Conservation (phyloP, 2,329 filamentous ascomycete genomes). For the Monosporascus sp. region DNA sequence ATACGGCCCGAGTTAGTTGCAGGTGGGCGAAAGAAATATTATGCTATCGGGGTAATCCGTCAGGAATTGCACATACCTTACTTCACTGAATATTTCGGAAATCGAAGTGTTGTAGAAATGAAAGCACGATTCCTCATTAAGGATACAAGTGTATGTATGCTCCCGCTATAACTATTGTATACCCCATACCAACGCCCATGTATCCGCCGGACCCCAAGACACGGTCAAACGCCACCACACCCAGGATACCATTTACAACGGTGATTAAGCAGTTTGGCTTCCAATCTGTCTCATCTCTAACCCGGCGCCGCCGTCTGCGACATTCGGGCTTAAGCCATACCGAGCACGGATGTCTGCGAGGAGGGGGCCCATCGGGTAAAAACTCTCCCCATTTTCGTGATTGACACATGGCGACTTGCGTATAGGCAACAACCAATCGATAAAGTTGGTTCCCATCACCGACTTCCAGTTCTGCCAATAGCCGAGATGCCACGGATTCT, state of each 20-base stretch:
- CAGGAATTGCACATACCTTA: too few species aligned
- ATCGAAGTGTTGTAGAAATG: background rate
- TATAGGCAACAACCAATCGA: constrained; percentile 80
- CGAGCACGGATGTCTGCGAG: constrained; percentile 50
- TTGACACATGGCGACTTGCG: constrained; percentile 67
- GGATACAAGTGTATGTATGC: background rate
- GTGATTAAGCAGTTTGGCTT: constrained; percentile 5
- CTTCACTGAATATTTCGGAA: too few species aligned
- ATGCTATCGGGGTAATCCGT: too few species aligned
- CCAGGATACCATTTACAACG: background rate
- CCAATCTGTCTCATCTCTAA: constrained; percentile 26
- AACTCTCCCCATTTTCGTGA: constrained; percentile 59
- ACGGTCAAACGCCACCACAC: background rate
- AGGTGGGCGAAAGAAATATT: too few species aligned
- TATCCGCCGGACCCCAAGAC: background rate
- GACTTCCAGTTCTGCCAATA: constrained; percentile 64
- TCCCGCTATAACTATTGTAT: background rate
- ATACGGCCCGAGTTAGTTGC: too few species aligned
- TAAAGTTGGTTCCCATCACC: constrained; percentile 66
- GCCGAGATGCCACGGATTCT: constrained; percentile 84
- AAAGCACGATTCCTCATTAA: background rate
- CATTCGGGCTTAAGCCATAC: constrained; percentile 26
- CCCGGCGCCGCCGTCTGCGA: constrained; percentile 14
- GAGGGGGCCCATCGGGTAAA: constrained; percentile 62
- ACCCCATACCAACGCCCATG: background rate